Base-by-base conservation (phyloP, 148 eudicot species). In the Drosera capensis region DNA sequence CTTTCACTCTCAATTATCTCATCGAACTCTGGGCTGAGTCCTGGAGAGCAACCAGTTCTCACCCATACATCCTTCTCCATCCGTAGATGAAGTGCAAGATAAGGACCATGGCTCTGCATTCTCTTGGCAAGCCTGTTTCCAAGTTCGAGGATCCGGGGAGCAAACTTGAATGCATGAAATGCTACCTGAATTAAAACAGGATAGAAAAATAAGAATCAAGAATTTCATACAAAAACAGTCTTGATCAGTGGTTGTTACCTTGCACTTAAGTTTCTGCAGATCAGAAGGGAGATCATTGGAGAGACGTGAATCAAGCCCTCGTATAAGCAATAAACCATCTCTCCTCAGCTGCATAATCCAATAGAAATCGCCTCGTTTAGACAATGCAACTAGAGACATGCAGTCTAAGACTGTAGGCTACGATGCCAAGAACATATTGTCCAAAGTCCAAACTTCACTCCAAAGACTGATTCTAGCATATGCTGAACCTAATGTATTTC, bases 31-130 rank as follows among this genome's bases (percentile, higher is more conserved):
- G 44, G 60, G 46, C 53, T 85, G 58, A 85, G 59, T 9, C 99
- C 99, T 0, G 99, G 95, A 56, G 78, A 77, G 45, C 99, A 90
- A 16, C 99, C 99, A 3, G 99, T 90, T 48, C 99, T 90, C 38
- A 81, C 74, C 99, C 99, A 85, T 5, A 90, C 95, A 64, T 90
- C 99, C 51, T 71, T 78, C 63, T 90, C 99, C 82, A 90, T 58
- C 25, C 99, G 72, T 17, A 90, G 47, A 71, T 90, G 99, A 24
- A 90, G 87, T 29, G 99, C 99, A 59, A 90, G 52, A 54, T 78
- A 90, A 36, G 82, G 94, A 17, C 99, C 99, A 55, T 70, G 68
- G 59, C 60, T 74, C 60, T 69, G 59, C 88, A 90, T 90, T 59
- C 99, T 84, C 70, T 81, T 74, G 1, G 93, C 75, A 52, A 90